Conservation (phyloP, 768 basidiomycete genomes). For the Trichaptum fuscoviolaceum region DNA sequence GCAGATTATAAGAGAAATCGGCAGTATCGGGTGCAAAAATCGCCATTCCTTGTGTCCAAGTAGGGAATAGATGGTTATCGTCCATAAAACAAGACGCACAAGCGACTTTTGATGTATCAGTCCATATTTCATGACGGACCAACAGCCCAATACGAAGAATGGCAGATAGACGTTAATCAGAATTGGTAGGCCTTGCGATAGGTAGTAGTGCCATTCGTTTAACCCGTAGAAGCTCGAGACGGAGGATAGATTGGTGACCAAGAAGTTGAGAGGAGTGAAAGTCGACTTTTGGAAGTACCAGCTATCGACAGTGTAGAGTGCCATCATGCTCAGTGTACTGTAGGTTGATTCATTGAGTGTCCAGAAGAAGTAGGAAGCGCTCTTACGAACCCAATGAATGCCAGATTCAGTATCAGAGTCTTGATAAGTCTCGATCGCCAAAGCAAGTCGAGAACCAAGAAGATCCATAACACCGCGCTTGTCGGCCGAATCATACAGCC, state of each 20-base stretch:
- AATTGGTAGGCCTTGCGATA: conserved; percentile 81
- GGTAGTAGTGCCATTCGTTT: conserved; percentile 84
- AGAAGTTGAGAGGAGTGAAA: conserved; percentile 78
- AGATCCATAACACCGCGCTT: conserved; percentile 81
- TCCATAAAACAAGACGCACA: conserved; percentile 52
- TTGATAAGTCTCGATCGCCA: conserved; percentile 40
- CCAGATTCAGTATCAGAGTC: conserved; percentile 34
- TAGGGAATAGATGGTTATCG: conserved; percentile 64
- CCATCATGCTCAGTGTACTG: conserved; percentile 18
- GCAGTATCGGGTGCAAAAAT: conserved; percentile 89
- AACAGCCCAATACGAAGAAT: conserved; percentile 61
- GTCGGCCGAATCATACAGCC: conserved; percentile 86
- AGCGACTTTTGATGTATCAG: conserved; percentile 31
- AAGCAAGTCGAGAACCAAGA: conserved; percentile 53
- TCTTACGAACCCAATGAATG: conserved; percentile 41
- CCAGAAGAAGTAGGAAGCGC: conserved; percentile 11
- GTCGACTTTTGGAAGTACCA: conserved; percentile 61
- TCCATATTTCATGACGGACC: conserved; percentile 23
- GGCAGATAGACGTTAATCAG: conserved; percentile 70
- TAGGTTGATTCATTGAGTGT: neutral
- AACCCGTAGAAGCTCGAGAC: conserved; percentile 92
- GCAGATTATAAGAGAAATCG: conserved; percentile 75
- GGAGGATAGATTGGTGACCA: conserved; percentile 74
- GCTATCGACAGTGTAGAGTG: conserved; percentile 54
- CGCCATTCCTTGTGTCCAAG: conserved; percentile 97